These are phyloP conservation scores for Cephalotrichum gorgonifer DNA, from an alignment of 2,329 filamentous ascomycete genomes.

Conservation along the genomic window DNA sequence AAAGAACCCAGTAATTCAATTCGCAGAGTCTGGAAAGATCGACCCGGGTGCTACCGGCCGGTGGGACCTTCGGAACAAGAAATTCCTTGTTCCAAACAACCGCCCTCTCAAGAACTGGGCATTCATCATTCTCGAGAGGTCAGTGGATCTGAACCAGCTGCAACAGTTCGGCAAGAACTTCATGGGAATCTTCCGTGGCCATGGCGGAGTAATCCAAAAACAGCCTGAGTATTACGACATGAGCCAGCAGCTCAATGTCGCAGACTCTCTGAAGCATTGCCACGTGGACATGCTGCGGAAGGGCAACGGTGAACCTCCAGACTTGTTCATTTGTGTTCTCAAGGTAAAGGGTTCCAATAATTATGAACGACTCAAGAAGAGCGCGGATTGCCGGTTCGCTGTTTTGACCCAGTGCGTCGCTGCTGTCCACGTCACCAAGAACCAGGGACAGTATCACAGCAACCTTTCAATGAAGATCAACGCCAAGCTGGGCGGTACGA, in stretches of 20 bases:
- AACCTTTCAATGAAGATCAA: constrained; percentile 98
- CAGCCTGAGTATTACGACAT: constrained; percentile 24
- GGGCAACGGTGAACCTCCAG: constrained; percentile 45
- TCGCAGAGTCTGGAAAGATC: constrained; percentile 38
- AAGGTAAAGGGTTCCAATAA: constrained; percentile 57
- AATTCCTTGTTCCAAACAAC: constrained; percentile 56
- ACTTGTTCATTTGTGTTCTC: constrained; percentile 73
- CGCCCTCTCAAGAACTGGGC: constrained; percentile 63
- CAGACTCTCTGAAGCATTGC: constrained; percentile 20
- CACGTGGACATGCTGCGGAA: constrained; percentile 42
- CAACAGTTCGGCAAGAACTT: constrained; percentile 29
- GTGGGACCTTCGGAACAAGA: constrained; percentile 80
- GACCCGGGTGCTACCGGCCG: constrained; percentile 61
- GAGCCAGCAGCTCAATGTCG: constrained; percentile 17
- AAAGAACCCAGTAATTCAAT: constrained; percentile 59
- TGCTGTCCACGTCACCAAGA: constrained; percentile 54
- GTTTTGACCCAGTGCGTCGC: constrained; percentile 78
- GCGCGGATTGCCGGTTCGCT: constrained; percentile 75
- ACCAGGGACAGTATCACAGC: constrained; percentile 73
- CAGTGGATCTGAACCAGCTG: constrained; percentile 28
- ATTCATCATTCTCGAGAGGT: constrained; percentile 54
- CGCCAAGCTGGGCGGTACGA: constrained; percentile 82
- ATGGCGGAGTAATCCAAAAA: constrained; percentile 33
- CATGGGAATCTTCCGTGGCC: constrained; percentile 31
- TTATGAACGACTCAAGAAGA: constrained; percentile 85